Conservation (phyloP, 2,329 filamentous ascomycete species). For the Didymella pinodella region DNA sequence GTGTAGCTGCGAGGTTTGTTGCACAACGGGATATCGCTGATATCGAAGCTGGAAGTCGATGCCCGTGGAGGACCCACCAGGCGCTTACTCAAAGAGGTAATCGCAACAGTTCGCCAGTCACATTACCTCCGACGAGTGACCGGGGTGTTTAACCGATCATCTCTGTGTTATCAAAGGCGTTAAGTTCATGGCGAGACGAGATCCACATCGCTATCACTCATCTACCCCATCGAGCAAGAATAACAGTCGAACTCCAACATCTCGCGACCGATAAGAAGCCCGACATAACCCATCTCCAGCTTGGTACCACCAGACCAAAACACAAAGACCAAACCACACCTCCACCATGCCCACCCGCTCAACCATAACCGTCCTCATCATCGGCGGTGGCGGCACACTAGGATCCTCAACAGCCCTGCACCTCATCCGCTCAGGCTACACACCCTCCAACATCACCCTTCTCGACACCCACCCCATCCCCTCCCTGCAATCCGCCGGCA, state of each 20-base stretch:
- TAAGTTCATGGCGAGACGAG: slow-evolving; percentile 15
- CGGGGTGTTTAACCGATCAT: slow-evolving; percentile 6
- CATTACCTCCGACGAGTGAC: slow-evolving; percentile 13
- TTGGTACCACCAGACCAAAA: not conserved
- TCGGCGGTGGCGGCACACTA: slow-evolving; percentile 63
- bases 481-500: slow-evolving; percentile 59
- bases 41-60: slow-evolving; percentile 1
- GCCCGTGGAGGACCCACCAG: not conserved
- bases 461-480: slow-evolving; percentile 58
- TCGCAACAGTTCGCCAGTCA: slow-evolving; percentile 22
- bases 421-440: slow-evolving; percentile 59
- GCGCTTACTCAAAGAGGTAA: slow-evolving; percentile 15
- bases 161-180: slow-evolving; percentile 1
- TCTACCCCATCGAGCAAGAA: slow-evolving; percentile 23
- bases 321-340: not conserved
- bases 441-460: slow-evolving; percentile 55
- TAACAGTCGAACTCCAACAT: slow-evolving; percentile 8
- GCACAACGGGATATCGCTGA: not conserved
- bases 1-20: too few relatives aligned
- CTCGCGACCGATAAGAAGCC: slow-evolving; percentile 19
- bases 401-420: slow-evolving; percentile 61
- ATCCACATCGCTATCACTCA: slow-evolving; percentile 15
- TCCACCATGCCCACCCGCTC: slow-evolving; percentile 28
- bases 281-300: slow-evolving; percentile 12
- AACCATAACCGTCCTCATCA: slow-evolving; percentile 48